Evolutionary conservation across 2,329 filamentous ascomycete species (phyloP).

Genomic region (Zalaria obscura): DNA sequence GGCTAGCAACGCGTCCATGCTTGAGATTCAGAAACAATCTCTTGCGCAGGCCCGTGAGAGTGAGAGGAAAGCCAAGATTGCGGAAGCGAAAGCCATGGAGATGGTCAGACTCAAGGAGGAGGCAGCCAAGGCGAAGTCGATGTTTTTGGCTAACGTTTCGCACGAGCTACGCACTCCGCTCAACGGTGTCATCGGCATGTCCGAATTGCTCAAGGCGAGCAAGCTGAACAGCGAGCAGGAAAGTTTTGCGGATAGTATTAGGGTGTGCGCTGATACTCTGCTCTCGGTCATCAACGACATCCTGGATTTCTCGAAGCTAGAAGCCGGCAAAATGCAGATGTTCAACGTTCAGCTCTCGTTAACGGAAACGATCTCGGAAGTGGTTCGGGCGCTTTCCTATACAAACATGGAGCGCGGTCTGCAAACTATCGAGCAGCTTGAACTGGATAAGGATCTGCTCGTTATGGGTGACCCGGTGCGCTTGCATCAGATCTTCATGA

Average conservation of each 20-base stretch:
- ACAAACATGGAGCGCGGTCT: conserved; percentile 48
- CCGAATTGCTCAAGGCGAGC: conserved; percentile 46
- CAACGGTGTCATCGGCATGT: conserved; percentile 43
- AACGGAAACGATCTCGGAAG: conserved; percentile 47
- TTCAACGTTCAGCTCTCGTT: conserved; percentile 41
- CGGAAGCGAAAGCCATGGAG: conserved; percentile 61
- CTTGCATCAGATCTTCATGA: conserved; percentile 47
- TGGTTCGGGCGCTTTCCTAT: conserved; percentile 48
- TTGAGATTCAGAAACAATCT: conserved; percentile 60
- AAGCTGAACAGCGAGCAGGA: conserved; percentile 42
- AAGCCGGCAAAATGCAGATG: conserved; percentile 43
- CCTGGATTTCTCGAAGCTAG: conserved; percentile 37
- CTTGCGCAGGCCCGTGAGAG: conserved; percentile 58
- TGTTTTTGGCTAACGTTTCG: conserved; percentile 48
- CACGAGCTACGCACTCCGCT: conserved; percentile 44
- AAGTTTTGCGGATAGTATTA: conserved; percentile 48
- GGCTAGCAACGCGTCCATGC: conserved; percentile 65
- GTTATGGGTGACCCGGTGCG: conserved; percentile 37
- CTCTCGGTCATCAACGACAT: conserved; percentile 39
- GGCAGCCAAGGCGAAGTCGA: conserved; percentile 68
- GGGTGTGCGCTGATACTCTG: conserved; percentile 46
- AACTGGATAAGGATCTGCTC: conserved; percentile 40
- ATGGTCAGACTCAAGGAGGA: conserved; percentile 75
- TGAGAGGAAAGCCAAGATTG: conserved; percentile 62
- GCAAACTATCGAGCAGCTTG: conserved; percentile 40